phyloP scores from a whole-genome alignment of 2,329 filamentous ascomycete species.

The Calonectria pteridis region DNA sequence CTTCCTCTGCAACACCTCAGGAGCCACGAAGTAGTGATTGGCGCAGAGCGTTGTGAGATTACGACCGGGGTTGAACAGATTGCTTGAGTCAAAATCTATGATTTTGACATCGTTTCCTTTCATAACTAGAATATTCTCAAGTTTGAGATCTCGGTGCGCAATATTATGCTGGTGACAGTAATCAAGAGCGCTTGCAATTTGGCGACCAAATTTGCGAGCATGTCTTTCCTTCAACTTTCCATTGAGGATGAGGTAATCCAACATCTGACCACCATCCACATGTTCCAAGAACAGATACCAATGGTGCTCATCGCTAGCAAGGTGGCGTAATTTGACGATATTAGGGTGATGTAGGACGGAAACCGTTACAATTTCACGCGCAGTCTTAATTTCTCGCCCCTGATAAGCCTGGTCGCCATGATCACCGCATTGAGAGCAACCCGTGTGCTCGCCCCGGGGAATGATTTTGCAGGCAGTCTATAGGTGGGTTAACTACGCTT shows the following conservation, averaged over 20 bases:
- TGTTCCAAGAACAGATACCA: constrained; percentile 99
- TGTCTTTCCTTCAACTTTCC: constrained; percentile 98
- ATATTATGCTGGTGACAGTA: constrained; percentile 99
- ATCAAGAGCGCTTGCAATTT: constrained; percentile 95
- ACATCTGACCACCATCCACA: constrained; percentile 99
- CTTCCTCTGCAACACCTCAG: constrained; percentile 91
- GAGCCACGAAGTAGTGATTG: constrained; percentile 96
- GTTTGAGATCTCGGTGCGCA: constrained; percentile 96
- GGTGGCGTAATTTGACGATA: constrained; percentile 94
- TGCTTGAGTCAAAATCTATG: constrained; percentile 97
- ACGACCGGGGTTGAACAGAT: constrained; percentile 87
- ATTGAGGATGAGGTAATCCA: constrained; percentile 99
- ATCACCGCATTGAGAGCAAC: constrained; percentile 38
- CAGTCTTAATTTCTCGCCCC: constrained; percentile 96
- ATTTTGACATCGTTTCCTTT: constrained; percentile 99
- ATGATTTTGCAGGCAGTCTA: constrained; percentile 97
- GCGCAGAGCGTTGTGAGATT: constrained; percentile 97
- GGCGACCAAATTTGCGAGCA: constrained; percentile 94
- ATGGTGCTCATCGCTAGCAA: constrained; percentile 94
- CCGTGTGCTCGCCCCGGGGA: constrained; percentile 87
- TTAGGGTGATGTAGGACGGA: constrained; percentile 94
- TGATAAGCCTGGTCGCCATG: constrained; percentile 92
- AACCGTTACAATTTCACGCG: constrained; percentile 94
- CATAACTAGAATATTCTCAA: constrained; percentile 98
- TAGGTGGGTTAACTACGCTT: background rate